Percentiles rank a stretch among this genome's conserved stretches.
Evolutionary conservation across 257 asterid genomes (phyloP).

Genomic region (Solanum medicagineum): DNA sequence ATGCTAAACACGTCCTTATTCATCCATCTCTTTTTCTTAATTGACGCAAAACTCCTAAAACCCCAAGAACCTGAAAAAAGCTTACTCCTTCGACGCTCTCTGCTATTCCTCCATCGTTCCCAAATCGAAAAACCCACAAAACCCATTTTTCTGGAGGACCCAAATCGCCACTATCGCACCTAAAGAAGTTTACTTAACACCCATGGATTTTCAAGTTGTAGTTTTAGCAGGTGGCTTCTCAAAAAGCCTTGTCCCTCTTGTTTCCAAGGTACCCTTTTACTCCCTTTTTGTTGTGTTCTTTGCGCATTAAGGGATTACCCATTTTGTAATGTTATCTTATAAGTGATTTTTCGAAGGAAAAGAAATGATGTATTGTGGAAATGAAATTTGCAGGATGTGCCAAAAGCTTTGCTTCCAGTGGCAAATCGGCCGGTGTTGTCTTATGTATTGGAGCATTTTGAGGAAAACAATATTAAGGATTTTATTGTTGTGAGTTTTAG

Average conservation of each 20-base stretch:
- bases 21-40: background rate
- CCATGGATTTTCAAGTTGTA: slow-evolving; percentile 87
- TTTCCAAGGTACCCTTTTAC: slow-evolving; percentile 47
- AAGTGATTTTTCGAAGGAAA: background rate
- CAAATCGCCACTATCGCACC: background rate
- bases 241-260: slow-evolving; percentile 73
- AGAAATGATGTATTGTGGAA: background rate
- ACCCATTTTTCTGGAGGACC: background rate
- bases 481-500: slow-evolving; percentile 55
- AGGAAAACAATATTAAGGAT: slow-evolving; percentile 56
- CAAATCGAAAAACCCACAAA: background rate
- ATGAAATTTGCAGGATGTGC: slow-evolving; percentile 54
- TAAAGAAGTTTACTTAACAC: background rate
- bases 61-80: background rate
- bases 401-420: slow-evolving; percentile 78
- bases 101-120: background rate
- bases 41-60: background rate
- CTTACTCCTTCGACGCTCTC: background rate
- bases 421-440: slow-evolving; percentile 83
- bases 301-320: background rate
- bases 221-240: slow-evolving; percentile 92
- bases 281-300: background rate
- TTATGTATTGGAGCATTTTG: slow-evolving; percentile 79
- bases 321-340: background rate
- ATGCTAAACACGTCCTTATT: background rate